Percentiles rank a stretch among this genome's conserved stretches.
These are phyloP conservation scores for Fusarium sambucinum DNA, from an alignment of 2,329 filamentous ascomycete species.

Conservation along the genomic window DNA sequence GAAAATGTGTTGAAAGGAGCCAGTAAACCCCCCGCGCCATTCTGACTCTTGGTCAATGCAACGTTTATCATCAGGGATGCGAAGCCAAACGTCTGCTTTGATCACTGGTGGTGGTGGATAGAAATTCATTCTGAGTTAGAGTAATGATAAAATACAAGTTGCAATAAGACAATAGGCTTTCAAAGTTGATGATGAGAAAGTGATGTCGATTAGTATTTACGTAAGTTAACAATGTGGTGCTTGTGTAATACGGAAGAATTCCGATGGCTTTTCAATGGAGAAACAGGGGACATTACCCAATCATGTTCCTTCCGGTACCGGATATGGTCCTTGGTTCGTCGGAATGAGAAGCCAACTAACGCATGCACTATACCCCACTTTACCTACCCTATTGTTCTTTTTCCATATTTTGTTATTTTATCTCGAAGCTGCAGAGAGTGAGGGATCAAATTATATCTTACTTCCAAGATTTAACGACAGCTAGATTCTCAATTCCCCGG, in stretches of 20 bases:
- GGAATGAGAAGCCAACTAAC: too few species aligned
- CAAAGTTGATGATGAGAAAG: fast-evolving
- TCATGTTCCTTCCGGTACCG: too few species aligned
- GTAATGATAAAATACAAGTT: background rate
- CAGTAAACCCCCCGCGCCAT: conserved; percentile 55
- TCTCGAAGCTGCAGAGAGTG: too few species aligned
- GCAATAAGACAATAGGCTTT: background rate
- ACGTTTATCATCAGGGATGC: conserved; percentile 53
- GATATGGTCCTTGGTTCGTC: too few species aligned
- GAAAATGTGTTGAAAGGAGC: conserved; percentile 55
- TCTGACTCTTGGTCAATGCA: conserved; percentile 52
- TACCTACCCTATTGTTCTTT: too few species aligned
- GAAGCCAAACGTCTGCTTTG: conserved; percentile 52
- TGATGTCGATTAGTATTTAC: background rate
- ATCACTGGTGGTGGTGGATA: conserved; percentile 51
- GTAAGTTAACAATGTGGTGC: background rate
- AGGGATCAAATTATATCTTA: too few species aligned
- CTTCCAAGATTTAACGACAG: too few species aligned
- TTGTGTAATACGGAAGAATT: background rate
- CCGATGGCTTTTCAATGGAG: background rate
- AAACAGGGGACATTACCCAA: too few species aligned
- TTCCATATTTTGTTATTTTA: too few species aligned
- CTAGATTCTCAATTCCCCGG: too few species aligned
- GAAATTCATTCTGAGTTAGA: conserved; percentile 49
- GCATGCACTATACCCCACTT: too few species aligned